Base-by-base conservation (phyloP, 257 asterid genomes). In the Ilex aquifolium region DNA sequence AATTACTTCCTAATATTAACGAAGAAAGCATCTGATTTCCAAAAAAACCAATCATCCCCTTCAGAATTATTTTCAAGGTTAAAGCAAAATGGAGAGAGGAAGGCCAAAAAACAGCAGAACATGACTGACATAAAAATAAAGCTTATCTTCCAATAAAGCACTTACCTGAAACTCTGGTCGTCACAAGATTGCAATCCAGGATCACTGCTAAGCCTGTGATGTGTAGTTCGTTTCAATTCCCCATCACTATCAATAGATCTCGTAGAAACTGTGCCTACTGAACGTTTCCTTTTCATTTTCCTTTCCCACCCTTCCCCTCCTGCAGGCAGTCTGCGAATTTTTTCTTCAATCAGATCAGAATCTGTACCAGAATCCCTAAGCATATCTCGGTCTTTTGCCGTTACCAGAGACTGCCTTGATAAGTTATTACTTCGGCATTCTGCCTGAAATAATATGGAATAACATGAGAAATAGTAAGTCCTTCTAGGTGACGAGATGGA, bases 281-380 rank as follows among this genome's bases (percentile, higher is more conserved):
- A 90, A 16, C 97, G 99, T 72, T 93, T 93, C 77, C 95, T 76
- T 83, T 84, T 93, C n/a, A 90, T 93, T 76, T 85, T 93, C 76
- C 80, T 93, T 74, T 90, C 99, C 99, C 97, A 90, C 39, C 86
- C 85, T 75, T 93, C 99, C 61, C 96, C 99, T 65, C 87, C 93
- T 15, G 85, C 88, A 58, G 97, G 95, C 72, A 92, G 74, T 67
- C 90, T 82, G 79, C 95, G 82, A 52, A 83, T 83, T 79, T 89
- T 87, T 62, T 83, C 97, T 82, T 85, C 93, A 50, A 62, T 83
- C 76, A 82, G 64, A 63, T 85, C 96, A 76, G 81, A 65, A 74
- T 84, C 95, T 60, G 68, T 77, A 76, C 64, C 80, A 64, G 63
- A 67, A 72, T 88, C 91, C 72, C 77, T 85, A 64, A 75, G 76